Conservation (phyloP, 129 eudicot species). For the Lonicera japonica region DNA sequence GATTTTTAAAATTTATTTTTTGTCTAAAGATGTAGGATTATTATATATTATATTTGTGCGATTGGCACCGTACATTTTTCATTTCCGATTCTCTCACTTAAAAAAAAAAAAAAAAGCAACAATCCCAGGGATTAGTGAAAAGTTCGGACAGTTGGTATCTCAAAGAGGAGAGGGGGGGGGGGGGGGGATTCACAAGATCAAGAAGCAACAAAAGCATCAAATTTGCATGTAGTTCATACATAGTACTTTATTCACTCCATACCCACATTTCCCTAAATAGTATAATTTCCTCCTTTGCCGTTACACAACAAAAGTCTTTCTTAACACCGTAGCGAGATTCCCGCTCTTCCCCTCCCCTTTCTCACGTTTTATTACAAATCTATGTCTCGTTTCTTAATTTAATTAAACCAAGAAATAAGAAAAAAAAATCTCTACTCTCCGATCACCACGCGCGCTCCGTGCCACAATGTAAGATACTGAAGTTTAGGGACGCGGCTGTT, state of each 20-base stretch:
- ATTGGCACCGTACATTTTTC: too few relatives aligned
- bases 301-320: constrained; percentile 18
- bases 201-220: background rate
- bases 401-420: too few relatives aligned
- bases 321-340: constrained; percentile 37
- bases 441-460: too few relatives aligned
- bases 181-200: background rate
- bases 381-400: background rate
- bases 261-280: background rate
- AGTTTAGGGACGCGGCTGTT: background rate
- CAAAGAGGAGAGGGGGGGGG: constrained; percentile 1
- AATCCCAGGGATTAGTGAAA: background rate
- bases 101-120: background rate
- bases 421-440: too few relatives aligned
- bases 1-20: too few relatives aligned
- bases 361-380: constrained; percentile 18
- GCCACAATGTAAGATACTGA: too few relatives aligned
- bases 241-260: background rate
- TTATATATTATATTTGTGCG: too few relatives aligned
- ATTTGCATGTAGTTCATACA: too few relatives aligned
- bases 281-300: background rate
- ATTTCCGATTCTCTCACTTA: too few relatives aligned
- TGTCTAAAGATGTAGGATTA: too few relatives aligned
- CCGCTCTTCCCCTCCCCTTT: constrained; percentile 22
- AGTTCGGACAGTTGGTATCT: constrained; percentile 13